Conservation (phyloP, 2,329 filamentous ascomycete species). For the Colletotrichum shisoi region DNA sequence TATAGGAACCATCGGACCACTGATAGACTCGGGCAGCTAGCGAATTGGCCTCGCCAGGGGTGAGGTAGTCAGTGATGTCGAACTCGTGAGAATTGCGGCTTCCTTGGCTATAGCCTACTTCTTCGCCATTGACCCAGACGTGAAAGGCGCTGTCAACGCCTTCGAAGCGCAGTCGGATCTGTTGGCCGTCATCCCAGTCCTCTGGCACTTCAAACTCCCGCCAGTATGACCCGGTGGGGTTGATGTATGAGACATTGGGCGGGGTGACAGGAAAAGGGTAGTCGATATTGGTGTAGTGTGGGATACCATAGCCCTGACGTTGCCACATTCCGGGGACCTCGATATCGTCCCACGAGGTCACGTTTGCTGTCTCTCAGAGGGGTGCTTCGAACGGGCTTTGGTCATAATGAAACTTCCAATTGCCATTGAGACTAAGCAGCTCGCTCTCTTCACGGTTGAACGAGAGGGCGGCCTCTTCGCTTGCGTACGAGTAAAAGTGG, state of each 20-base stretch:
- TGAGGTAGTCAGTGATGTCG: slow-evolving; percentile 67
- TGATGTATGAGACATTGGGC: slow-evolving; percentile 68
- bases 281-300: slow-evolving; percentile 73
- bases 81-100: slow-evolving; percentile 78
- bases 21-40: slow-evolving; percentile 75
- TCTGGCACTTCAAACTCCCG: slow-evolving; percentile 62
- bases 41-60: slow-evolving; percentile 57
- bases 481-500: slow-evolving; percentile 62
- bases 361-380: slow-evolving; percentile 37
- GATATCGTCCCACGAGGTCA: slow-evolving; percentile 58
- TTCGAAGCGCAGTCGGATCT: slow-evolving; percentile 74
- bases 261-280: slow-evolving; percentile 74
- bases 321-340: slow-evolving; percentile 74
- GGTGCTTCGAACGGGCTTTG: slow-evolving; percentile 46
- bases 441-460: slow-evolving; percentile 50
- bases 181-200: slow-evolving; percentile 55
- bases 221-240: slow-evolving; percentile 70
- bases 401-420: slow-evolving; percentile 50
- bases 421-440: slow-evolving; percentile 55
- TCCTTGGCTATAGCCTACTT: slow-evolving; percentile 76
- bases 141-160: slow-evolving; percentile 77
- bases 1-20: slow-evolving; percentile 73
- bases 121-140: slow-evolving; percentile 71
- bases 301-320: slow-evolving; percentile 68
- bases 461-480: slow-evolving; percentile 57